A percentile compares a stretch with the other conserved stretches of the same genome.
These are phyloP conservation scores for Evansstolkia leycettana DNA, from an alignment of 495 filamentous ascomycete genomes.

Conservation along the genomic window DNA sequence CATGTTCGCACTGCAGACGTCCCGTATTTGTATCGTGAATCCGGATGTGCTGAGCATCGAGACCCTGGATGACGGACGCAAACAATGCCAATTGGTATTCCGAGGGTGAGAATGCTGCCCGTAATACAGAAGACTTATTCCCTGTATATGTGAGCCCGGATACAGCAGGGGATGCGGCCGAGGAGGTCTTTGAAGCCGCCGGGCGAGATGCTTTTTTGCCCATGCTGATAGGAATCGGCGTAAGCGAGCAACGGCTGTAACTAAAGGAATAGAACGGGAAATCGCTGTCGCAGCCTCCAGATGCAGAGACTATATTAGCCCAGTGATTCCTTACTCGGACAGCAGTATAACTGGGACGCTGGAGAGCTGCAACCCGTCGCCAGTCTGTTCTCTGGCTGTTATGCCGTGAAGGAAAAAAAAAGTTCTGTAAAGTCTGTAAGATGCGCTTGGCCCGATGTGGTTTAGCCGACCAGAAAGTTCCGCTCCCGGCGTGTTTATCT, in stretches of 20 bases:
- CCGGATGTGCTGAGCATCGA: conserved; percentile 46
- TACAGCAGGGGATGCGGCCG: conserved; percentile 31
- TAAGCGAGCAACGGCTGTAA: neutral
- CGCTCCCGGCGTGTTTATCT: conserved; percentile 21
- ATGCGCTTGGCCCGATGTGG: conserved; percentile 24
- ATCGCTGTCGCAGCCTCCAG: neutral
- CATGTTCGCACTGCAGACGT: conserved; percentile 44
- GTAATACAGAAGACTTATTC: conserved; percentile 38
- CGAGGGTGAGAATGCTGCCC: conserved; percentile 42
- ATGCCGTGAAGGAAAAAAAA: conserved; percentile 34
- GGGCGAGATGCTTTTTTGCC: conserved; percentile 37
- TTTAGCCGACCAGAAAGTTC: conserved; percentile 9
- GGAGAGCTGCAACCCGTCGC: conserved; percentile 22
- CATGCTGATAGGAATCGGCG: conserved; percentile 15
- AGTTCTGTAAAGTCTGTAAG: conserved; percentile 29
- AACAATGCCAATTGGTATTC: conserved; percentile 45
- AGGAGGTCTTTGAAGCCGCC: conserved; percentile 33
- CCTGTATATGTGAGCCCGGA: conserved; percentile 22
- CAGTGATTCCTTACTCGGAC: conserved; percentile 11
- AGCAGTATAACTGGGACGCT: conserved; percentile 12
- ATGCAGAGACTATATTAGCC: conserved; percentile 1
- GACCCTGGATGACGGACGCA: conserved; percentile 46
- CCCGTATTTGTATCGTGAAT: conserved; percentile 48
- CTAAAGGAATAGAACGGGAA: neutral
- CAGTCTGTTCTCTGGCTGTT: conserved; percentile 17